Base-by-base conservation (phyloP, 176 grass and related monocot species). In the Triticum turgidum region DNA sequence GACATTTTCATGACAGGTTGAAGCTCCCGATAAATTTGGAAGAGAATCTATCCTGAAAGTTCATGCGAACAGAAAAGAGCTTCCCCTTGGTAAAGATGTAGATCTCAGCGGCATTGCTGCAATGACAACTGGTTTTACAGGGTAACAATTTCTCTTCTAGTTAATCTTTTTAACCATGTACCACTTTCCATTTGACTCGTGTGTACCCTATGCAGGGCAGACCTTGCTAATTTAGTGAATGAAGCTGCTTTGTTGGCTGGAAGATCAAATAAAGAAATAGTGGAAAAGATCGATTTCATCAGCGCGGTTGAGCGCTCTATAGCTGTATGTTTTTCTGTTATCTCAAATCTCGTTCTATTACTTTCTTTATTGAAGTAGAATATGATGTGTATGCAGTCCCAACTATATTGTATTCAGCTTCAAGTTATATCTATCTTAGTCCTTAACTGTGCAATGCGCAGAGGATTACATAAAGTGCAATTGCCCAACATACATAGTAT, bases 81-180 rank as follows among this genome's bases (percentile, higher is more conserved):
- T 99, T 84, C 97, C 97, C 20, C 89, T 99, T 65, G 80, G 89
- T 69, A 84, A 92, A 66, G 94, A 97, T 99, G 97, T 99, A 24
- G 68, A 99, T 93, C 92, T 99, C 61, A 82, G 80, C 13, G 87
- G 92, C 73, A 96, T 99, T 96, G 94, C 97, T 38, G 84, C 92
- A 76, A 99, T 99, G 97, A 99, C 97, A 88, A 96, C 97, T 88
- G 97, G 97, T 85, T 97, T 96, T 88, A 99, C 97, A 77, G 97
- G 97, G 97, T 99, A 89, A 84, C 56, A 81, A 13, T 58, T 76
- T 25, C 30, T 79, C 47, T 58, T 77, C 44, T 52, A 22, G 39
- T 41, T 86, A 64, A 35, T 78, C 77, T 59, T 67, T 20, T 65
- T 79, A n/a, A 85, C 14, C 44, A 75, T 65, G 24, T 81, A 51